Evolutionary conservation across 352 stramenopile species (phyloP).

Genomic region (Phytophthora citrophthora): DNA sequence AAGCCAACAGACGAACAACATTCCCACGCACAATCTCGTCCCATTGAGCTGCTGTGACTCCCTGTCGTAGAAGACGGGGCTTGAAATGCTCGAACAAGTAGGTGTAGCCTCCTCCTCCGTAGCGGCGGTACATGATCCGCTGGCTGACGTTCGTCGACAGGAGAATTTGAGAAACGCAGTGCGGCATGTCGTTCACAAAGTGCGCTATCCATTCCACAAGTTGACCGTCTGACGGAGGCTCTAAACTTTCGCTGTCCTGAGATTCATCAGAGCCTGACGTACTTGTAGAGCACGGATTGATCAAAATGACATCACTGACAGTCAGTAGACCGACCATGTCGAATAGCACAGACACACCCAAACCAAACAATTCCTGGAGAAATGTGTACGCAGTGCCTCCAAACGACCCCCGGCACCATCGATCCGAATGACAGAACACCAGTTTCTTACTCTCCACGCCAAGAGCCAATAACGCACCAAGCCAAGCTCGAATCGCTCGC

Average conservation of each 20-base stretch:
- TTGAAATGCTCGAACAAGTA: slow-evolving; percentile 67
- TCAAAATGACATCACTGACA: slow-evolving; percentile 56
- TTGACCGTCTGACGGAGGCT: slow-evolving; percentile 51
- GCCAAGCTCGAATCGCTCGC: slow-evolving; percentile 38
- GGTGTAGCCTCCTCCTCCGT: slow-evolving; percentile 72
- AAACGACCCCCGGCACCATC: slow-evolving; percentile 48
- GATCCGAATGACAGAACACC: slow-evolving; percentile 75
- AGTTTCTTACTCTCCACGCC: slow-evolving; percentile 54
- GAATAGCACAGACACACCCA: slow-evolving; percentile 64
- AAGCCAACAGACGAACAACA: slow-evolving; percentile 55
- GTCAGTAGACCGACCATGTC: slow-evolving; percentile 67
- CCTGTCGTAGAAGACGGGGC: slow-evolving; percentile 36
- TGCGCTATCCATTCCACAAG: slow-evolving; percentile 47
- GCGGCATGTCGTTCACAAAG: slow-evolving; percentile 37
- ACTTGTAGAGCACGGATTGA: slow-evolving; percentile 39
- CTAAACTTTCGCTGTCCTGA: not conserved
- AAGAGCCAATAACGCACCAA: slow-evolving; percentile 39
- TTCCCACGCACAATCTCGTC: slow-evolving; percentile 50
- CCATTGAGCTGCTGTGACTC: slow-evolving; percentile 49
- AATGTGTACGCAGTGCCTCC: slow-evolving; percentile 30
- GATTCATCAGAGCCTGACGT: not conserved
- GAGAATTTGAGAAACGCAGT: slow-evolving; percentile 44
- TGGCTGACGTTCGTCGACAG: slow-evolving; percentile 73
- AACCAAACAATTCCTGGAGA: slow-evolving; percentile 43
- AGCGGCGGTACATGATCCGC: slow-evolving; percentile 71